phyloP scores from a whole-genome alignment of 179 eudicot species.

The Silene noctiflora region DNA sequence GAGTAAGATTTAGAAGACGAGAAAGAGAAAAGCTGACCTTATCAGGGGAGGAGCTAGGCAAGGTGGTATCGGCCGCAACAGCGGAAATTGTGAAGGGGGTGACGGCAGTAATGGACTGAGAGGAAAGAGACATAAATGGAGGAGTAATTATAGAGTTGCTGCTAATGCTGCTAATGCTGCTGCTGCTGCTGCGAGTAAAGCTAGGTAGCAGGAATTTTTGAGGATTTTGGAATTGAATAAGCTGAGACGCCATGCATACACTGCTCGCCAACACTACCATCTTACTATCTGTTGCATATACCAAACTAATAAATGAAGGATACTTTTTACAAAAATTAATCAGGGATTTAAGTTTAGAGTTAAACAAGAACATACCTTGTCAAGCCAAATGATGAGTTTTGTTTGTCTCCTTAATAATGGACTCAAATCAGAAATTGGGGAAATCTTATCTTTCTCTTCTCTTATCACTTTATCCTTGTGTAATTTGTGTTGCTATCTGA shows the following conservation, averaged over 20 bases:
- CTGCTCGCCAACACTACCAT: constrained; percentile 28
- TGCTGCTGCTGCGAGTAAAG: too few relatives aligned
- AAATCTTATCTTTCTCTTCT: too few relatives aligned
- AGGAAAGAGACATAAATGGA: constrained; percentile 20
- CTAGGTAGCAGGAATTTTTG: background rate
- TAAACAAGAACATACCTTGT: too few relatives aligned
- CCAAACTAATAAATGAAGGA: background rate
- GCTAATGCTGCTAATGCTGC: constrained; percentile 5
- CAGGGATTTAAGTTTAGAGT: background rate
- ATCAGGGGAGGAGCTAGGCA: constrained; percentile 31
- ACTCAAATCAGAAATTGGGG: too few relatives aligned
- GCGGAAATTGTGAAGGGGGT: constrained; percentile 24
- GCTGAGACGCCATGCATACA: constrained; percentile 13
- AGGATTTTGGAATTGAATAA: constrained; percentile 2
- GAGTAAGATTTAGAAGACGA: too few relatives aligned
- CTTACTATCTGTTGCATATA: background rate
- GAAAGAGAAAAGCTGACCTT: constrained; percentile 26
- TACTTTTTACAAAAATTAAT: too few relatives aligned
- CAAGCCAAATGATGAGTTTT: too few relatives aligned
- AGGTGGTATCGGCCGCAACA: constrained; percentile 36
- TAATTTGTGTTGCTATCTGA: too few relatives aligned
- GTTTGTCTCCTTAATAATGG: too few relatives aligned
- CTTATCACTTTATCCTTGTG: too few relatives aligned
- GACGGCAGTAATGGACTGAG: background rate
- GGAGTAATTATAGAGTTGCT: constrained; percentile 1